Evolutionary conservation across 108 stramenopile genomes (phyloP).

Genomic region (Nannochloropsis gaditana): DNA sequence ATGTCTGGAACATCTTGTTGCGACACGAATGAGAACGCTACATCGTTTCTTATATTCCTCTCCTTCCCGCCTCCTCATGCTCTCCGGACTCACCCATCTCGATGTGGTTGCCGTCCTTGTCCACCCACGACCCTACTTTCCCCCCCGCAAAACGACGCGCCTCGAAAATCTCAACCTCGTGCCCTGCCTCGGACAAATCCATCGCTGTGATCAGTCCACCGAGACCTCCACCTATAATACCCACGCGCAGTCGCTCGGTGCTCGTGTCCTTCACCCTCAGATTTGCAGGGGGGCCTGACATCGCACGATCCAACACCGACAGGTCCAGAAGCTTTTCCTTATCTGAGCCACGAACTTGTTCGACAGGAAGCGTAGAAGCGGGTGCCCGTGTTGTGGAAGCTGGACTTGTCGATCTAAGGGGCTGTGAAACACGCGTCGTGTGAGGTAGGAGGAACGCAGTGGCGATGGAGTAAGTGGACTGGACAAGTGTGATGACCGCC

Average conservation of each 20-base stretch:
- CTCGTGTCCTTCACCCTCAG: neutral
- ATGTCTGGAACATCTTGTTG: neutral
- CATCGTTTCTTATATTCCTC: neutral
- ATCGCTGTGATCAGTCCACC: constrained; percentile 90
- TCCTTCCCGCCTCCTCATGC: neutral
- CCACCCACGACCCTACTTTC: constrained; percentile 80
- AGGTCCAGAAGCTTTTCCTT: constrained; percentile 38
- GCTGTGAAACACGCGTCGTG: neutral
- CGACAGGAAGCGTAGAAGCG: constrained; percentile 15
- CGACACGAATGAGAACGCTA: neutral
- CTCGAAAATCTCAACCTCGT: constrained; percentile 90
- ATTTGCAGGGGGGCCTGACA: constrained; percentile 3
- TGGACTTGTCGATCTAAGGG: neutral
- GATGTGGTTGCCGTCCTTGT: constrained; percentile 94
- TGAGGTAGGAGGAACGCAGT: neutral
- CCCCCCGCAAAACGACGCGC: constrained; percentile 82
- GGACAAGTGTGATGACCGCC: neutral
- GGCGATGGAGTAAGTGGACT: neutral
- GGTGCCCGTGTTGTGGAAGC: neutral
- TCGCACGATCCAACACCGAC: constrained; percentile 23
- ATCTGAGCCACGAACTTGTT: constrained; percentile 36
- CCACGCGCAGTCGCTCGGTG: constrained; percentile 34
- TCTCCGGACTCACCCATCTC: constrained; percentile 69
- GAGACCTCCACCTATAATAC: constrained; percentile 83
- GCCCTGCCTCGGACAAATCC: constrained; percentile 90